Conservation (phyloP, 2,329 filamentous ascomycete genomes). For the Aspergillus spinulosporus region DNA sequence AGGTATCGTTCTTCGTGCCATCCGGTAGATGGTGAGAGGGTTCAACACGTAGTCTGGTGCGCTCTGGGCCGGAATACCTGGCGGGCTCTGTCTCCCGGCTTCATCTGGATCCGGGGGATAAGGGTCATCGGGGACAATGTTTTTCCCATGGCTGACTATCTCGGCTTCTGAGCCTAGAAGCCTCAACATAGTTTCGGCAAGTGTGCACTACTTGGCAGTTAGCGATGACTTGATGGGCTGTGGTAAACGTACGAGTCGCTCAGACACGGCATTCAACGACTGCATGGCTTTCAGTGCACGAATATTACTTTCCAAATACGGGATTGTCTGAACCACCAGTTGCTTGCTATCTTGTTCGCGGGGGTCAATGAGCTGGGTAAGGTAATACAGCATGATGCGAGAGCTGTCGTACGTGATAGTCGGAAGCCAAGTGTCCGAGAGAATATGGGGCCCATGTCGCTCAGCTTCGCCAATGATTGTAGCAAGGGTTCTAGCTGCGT, state of each 20-base stretch:
- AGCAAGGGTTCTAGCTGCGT: slow-evolving; percentile 7
- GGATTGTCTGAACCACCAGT: slow-evolving; percentile 8
- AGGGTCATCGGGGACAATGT: slow-evolving; percentile 10
- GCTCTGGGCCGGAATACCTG: slow-evolving; percentile 11
- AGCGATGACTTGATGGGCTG: neutral
- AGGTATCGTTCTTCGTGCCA: slow-evolving; percentile 12
- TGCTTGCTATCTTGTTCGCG: slow-evolving; percentile 10
- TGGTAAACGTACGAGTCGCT: slow-evolving; percentile 1
- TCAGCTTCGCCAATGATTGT: slow-evolving; percentile 9
- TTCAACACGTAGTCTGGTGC: slow-evolving; percentile 15
- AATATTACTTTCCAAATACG: slow-evolving; percentile 12
- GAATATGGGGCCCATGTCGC: slow-evolving; percentile 4
- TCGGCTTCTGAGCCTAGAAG: slow-evolving; percentile 9
- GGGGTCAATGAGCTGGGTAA: slow-evolving; percentile 13
- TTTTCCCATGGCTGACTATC: slow-evolving; percentile 2
- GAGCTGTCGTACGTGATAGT: slow-evolving; percentile 14
- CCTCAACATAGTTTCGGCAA: slow-evolving; percentile 11
- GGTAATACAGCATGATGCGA: slow-evolving; percentile 14
- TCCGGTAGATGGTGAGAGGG: slow-evolving; percentile 10
- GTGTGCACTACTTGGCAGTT: neutral
- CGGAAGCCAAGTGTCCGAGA: slow-evolving; percentile 14
- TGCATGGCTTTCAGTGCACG: slow-evolving; percentile 10
- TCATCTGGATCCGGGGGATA: slow-evolving; percentile 11
- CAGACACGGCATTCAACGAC: slow-evolving; percentile 4
- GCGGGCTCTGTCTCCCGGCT: slow-evolving; percentile 2